phyloP scores from a whole-genome alignment of 306 rosid genomes.

The Pyrus bretschneideri region DNA sequence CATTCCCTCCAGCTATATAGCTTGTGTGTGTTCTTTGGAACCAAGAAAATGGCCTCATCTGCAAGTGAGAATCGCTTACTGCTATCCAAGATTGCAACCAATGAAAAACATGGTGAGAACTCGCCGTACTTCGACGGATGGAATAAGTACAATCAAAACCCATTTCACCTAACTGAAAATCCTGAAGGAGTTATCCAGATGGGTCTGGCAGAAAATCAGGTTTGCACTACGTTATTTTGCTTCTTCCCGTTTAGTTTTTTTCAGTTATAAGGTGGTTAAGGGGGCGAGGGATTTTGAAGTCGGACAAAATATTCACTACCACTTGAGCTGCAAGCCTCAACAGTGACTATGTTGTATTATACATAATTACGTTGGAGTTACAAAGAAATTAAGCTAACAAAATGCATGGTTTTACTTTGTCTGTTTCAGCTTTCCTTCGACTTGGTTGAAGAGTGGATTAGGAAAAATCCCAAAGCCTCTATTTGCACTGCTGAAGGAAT shows the following conservation, averaged over 20 bases:
- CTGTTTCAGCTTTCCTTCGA: slow-evolving; percentile 52
- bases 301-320: background rate
- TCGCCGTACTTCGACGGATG: slow-evolving; percentile 82
- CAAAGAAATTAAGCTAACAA: background rate
- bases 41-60: slow-evolving; percentile 10
- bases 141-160: slow-evolving; percentile 75
- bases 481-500: slow-evolving; percentile 73
- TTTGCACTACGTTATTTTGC: background rate
- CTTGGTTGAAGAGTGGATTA: slow-evolving; percentile 61
- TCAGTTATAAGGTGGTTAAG: too few relatives aligned
- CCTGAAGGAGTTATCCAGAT: slow-evolving; percentile 77
- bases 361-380: background rate
- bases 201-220: slow-evolving; percentile 98
- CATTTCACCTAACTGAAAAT: slow-evolving; percentile 58
- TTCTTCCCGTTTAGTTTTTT: background rate
- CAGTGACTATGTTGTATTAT: background rate
- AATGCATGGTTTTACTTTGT: background rate
- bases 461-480: slow-evolving; percentile 64
- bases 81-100: slow-evolving; percentile 70
- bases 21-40: background rate
- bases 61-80: slow-evolving; percentile 12
- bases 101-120: slow-evolving; percentile 69
- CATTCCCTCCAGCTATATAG: background rate
- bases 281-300: background rate
- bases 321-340: background rate